Conservation (phyloP, 179 eudicot species). For the Beta macrorhiza region DNA sequence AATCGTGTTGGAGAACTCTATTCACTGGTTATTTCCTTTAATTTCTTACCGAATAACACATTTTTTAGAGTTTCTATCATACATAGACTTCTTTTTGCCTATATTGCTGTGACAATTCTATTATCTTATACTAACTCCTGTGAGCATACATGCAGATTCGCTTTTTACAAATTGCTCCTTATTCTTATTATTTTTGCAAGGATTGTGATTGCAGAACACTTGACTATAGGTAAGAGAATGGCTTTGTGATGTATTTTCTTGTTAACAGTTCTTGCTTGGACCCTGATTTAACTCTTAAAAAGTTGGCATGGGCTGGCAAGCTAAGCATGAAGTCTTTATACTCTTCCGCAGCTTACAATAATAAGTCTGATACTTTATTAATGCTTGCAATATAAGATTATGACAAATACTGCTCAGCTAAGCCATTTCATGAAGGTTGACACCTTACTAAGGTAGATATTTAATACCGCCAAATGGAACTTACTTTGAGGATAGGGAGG, state of each 20-base stretch:
- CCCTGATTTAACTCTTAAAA: neutral
- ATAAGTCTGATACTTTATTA: too few relatives aligned
- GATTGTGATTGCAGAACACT: conserved; percentile 90
- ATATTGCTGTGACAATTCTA: neutral
- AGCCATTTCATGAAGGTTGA: too few relatives aligned
- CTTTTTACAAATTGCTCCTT: conserved; percentile 74
- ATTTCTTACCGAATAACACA: neutral
- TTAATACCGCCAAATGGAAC: too few relatives aligned
- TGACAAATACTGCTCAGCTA: too few relatives aligned
- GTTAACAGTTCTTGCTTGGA: neutral
- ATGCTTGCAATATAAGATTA: too few relatives aligned
- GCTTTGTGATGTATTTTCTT: neutral
- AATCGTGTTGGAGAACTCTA: conserved; percentile 98
- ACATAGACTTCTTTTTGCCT: conserved; percentile 1
- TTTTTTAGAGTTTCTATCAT: neutral
- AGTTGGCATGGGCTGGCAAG: too few relatives aligned
- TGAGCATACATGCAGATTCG: conserved; percentile 57
- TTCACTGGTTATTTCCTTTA: conserved; percentile 64
- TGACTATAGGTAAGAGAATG: conserved; percentile 67
- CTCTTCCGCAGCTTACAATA: too few relatives aligned
- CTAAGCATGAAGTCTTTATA: too few relatives aligned
- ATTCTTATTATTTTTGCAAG: conserved; percentile 87
- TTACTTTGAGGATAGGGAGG: too few relatives aligned
- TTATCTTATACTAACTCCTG: conserved; percentile 11
- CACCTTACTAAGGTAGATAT: too few relatives aligned